Evolutionary conservation across 176 grass and related monocot genomes (phyloP).

Genomic region (Pontederia paniculata): DNA sequence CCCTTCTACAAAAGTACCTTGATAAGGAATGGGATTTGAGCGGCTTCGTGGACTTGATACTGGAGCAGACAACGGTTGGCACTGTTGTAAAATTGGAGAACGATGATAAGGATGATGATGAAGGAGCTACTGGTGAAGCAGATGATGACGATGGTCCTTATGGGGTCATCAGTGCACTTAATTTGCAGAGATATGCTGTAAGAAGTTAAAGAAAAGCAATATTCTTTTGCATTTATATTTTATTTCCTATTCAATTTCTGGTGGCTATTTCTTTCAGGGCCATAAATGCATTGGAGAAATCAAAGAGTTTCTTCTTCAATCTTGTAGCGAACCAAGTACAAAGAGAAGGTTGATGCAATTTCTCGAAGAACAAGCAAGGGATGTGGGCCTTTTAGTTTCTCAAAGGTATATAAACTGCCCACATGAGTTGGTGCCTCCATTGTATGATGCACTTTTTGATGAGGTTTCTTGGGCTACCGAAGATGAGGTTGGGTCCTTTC

Average conservation of each 20-base stretch:
- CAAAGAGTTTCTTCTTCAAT: slow-evolving; percentile 43
- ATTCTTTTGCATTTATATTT: background rate
- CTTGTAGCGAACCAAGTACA: slow-evolving; percentile 35
- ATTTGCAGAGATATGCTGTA: slow-evolving; percentile 51
- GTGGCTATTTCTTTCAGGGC: slow-evolving; percentile 16
- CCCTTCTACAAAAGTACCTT: slow-evolving; percentile 66
- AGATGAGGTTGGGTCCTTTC: slow-evolving; percentile 51
- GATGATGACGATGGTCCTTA: slow-evolving; percentile 45
- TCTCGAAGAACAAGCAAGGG: slow-evolving; percentile 41
- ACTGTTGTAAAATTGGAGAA: slow-evolving; percentile 80
- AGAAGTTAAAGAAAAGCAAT: slow-evolving; percentile 1
- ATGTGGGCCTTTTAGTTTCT: slow-evolving; percentile 54
- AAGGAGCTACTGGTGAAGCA: slow-evolving; percentile 1
- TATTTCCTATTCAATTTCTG: slow-evolving; percentile 3
- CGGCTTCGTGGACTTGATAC: slow-evolving; percentile 74
- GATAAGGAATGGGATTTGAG: slow-evolving; percentile 78
- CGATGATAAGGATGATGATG: slow-evolving; percentile 18
- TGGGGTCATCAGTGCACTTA: slow-evolving; percentile 62
- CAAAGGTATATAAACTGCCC: slow-evolving; percentile 85
- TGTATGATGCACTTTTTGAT: slow-evolving; percentile 76
- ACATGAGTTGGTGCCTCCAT: slow-evolving; percentile 60
- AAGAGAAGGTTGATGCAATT: slow-evolving; percentile 47
- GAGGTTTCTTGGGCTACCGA: slow-evolving; percentile 91
- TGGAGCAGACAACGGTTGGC: slow-evolving; percentile 70
- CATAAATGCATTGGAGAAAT: slow-evolving; percentile 68